These are phyloP conservation scores for Mitragyna speciosa DNA, from an alignment of 257 asterid genomes.

Conservation along the genomic window DNA sequence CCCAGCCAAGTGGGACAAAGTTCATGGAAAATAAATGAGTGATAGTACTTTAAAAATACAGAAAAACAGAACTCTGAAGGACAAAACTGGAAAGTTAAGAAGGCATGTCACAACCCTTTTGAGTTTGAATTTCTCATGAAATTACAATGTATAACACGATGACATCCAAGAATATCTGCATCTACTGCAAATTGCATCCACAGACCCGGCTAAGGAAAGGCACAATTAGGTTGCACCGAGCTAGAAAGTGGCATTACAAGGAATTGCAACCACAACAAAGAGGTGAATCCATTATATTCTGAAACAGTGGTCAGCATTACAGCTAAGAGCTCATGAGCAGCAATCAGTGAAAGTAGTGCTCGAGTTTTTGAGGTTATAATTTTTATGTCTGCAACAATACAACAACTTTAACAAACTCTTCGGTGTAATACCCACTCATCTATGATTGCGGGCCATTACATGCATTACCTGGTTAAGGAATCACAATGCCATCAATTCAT, in stretches of 20 bases:
- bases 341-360: neutral
- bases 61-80: neutral
- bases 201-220: neutral
- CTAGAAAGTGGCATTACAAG: too few relatives aligned
- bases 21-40: neutral
- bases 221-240: neutral
- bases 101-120: neutral
- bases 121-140: neutral
- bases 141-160: too few relatives aligned
- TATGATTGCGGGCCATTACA: neutral
- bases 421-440: neutral
- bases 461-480: neutral
- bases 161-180: neutral
- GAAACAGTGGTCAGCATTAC: neutral
- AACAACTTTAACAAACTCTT: neutral
- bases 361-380: too few relatives aligned
- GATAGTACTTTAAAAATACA: neutral
- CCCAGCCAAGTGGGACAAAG: constrained; percentile 6
- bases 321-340: neutral
- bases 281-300: neutral
- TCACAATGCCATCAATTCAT: neutral
- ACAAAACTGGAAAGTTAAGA: neutral
- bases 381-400: neutral
- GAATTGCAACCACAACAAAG: neutral
- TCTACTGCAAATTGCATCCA: neutral